phyloP scores from a whole-genome alignment of 306 rosid genomes.

The Comarum palustre region DNA sequence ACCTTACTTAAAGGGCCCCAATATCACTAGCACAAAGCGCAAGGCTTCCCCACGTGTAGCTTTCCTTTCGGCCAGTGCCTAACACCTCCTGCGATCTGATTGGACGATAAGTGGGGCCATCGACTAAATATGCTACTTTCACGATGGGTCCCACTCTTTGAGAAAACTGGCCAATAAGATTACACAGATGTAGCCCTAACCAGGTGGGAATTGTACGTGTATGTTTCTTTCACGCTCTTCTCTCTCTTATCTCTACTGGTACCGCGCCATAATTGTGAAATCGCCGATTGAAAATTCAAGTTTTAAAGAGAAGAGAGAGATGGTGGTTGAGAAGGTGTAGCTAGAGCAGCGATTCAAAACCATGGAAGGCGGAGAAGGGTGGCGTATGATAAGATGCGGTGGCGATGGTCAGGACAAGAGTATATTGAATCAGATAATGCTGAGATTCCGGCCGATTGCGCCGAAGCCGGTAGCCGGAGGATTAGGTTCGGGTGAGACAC shows the following conservation, averaged over 20 bases:
- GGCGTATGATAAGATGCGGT: constrained; percentile 19
- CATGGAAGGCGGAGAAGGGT: constrained; percentile 32
- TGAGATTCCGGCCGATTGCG: constrained; percentile 66
- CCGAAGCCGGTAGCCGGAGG: constrained; percentile 47
- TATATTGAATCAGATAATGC: constrained; percentile 32
- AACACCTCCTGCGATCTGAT: constrained; percentile 32
- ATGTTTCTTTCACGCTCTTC: constrained; percentile 13
- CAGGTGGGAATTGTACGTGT: constrained; percentile 22
- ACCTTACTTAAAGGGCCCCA: constrained; percentile 5
- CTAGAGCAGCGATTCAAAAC: not conserved
- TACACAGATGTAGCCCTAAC: constrained; percentile 7
- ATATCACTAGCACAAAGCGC: constrained; percentile 20
- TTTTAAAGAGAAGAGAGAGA: constrained; percentile 1
- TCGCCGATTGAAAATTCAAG: not conserved
- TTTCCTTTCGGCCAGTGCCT: constrained; percentile 44
- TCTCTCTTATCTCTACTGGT: not conserved
- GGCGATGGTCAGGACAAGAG: constrained; percentile 21
- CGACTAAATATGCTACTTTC: constrained; percentile 23
- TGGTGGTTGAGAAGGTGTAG: not conserved
- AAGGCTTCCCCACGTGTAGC: constrained; percentile 37
- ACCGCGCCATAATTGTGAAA: constrained; percentile 12
- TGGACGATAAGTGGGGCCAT: constrained; percentile 31
- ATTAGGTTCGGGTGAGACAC: not conserved
- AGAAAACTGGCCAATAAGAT: constrained; percentile 27
- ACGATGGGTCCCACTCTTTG: not conserved